Percentiles rank a stretch among this genome's conserved stretches.
These are phyloP conservation scores for Kwoniella bestiolae DNA, from an alignment of 768 basidiomycete species.

Conservation along the genomic window DNA sequence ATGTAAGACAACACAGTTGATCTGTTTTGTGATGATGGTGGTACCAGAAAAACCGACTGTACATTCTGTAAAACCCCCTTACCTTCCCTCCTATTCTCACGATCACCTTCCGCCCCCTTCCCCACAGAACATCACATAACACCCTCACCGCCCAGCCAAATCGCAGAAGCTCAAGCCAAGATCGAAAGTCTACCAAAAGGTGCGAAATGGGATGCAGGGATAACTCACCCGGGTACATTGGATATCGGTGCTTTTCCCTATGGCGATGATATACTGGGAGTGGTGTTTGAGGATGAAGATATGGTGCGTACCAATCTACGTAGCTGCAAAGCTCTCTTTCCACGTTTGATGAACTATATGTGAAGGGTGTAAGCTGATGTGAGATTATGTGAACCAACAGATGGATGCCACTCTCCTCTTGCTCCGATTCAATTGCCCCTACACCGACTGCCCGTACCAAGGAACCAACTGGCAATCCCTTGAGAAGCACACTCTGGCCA, in stretches of 20 bases:
- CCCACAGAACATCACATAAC: constrained; percentile 40
- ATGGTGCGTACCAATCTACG: constrained; percentile 56
- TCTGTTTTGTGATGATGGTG: too few relatives aligned
- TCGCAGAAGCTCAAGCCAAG: constrained; percentile 39
- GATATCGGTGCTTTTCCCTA: constrained; percentile 44
- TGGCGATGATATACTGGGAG: constrained; percentile 62
- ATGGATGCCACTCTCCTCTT: constrained; percentile 93
- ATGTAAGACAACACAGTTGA: too few relatives aligned
- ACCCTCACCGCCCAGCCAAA: constrained; percentile 37
- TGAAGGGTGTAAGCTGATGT: constrained; percentile 6
- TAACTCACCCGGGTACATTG: constrained; percentile 47
- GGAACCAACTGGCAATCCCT: constrained; percentile 88
- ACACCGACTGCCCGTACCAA: constrained; percentile 77
- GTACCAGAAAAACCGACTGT: constrained; percentile 79
- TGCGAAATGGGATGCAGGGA: constrained; percentile 39
- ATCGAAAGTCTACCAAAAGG: constrained; percentile 45
- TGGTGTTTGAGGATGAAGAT: constrained; percentile 84
- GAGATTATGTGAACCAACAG: constrained; percentile 43
- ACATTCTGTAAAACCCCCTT: constrained; percentile 81
- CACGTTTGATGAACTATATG: neutral
- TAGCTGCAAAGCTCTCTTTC: too few relatives aligned
- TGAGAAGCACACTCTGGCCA: constrained; percentile 76
- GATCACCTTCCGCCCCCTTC: constrained; percentile 47
- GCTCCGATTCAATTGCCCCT: constrained; percentile 92
- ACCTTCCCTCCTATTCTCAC: constrained; percentile 50